Base-by-base conservation (phyloP, 371 early-diverging fungal species). In the Nematocida sp. region DNA sequence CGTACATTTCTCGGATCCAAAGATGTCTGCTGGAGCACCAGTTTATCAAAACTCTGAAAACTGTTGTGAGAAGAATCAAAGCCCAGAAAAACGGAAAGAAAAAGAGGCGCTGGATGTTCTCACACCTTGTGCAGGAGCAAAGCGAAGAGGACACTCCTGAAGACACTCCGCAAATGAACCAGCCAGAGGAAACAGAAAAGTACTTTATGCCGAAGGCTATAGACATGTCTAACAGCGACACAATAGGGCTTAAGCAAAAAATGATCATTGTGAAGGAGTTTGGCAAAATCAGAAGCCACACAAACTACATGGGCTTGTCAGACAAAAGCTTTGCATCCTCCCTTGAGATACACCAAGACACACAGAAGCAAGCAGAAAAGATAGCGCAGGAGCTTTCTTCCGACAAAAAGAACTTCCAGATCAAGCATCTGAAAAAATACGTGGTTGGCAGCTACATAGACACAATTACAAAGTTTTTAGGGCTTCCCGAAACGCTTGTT, bases 251-350 rank as follows among this genome's bases (percentile, higher is more conserved):
- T 0, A 53, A 45, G 8, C 76, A 70, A 17, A 79, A 80, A 57
- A 78, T 78, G 51, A 65, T 79, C 15, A 67, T 82, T 25, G 56
- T 82, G 15, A 82, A 80, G 43, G 83, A 80, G 60, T 82, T 82
- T 57, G 66, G 76, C 25, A 76, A 63, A 25, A 63, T 77, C 2
- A 36, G 53, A 46, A 43, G 49, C 2, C 50, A 45, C 13, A 70
- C 48, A 34, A 55, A 51, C 34, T 58, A 55, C 29, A 27, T 41
- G 31, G 27, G 43, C 5, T n/a, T n/a, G n/a, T n/a, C n/a, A n/a
- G 79, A 67, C 11, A 60, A 41, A 23, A 54, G 77, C 1, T 27
- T 67, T 19, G 49, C 23, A n/a, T 45, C 53, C 4, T 31, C 66
- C 17, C 21, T 37, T 11, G 78, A 64, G 21, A 62, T 78, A 27